phyloP scores from a whole-genome alignment of 83 land plant genomes.

The Isoetes engelmannii region DNA sequence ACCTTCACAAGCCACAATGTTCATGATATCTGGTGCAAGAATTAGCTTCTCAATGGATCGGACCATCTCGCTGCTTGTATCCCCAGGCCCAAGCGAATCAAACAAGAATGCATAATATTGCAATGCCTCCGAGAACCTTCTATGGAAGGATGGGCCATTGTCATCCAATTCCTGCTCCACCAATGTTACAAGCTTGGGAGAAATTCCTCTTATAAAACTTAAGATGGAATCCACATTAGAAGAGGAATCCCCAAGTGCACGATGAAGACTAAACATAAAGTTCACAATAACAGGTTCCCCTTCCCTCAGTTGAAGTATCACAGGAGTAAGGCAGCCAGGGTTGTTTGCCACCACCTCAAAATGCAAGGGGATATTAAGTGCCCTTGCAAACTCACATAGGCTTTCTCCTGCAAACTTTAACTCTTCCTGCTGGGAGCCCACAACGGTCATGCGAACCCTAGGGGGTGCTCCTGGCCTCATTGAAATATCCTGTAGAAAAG shows the following conservation, averaged over 20 bases:
- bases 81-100: constrained; percentile 26
- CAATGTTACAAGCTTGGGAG: constrained; percentile 7
- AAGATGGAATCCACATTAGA: neutral
- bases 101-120: constrained; percentile 9
- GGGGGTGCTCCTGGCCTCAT: constrained; percentile 1
- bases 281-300: constrained; percentile 3
- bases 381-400: constrained; percentile 4
- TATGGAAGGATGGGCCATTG: constrained; percentile 2
- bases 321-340: constrained; percentile 1
- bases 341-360: neutral
- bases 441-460: neutral
- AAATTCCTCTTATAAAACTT: neutral
- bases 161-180: constrained; percentile 14
- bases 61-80: neutral
- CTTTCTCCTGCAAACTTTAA: constrained; percentile 5
- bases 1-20: neutral
- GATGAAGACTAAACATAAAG: constrained; percentile 9
- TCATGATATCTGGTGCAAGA: constrained; percentile 4
- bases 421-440: constrained; percentile 9
- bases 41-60: constrained; percentile 3
- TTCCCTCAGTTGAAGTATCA: constrained; percentile 4
- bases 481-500: constrained; percentile 6
- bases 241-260: neutral
- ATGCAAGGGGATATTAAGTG: neutral
- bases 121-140: constrained; percentile 11